Evolutionary conservation across 257 asterid genomes (phyloP).

Genomic region (Mitragyna speciosa): DNA sequence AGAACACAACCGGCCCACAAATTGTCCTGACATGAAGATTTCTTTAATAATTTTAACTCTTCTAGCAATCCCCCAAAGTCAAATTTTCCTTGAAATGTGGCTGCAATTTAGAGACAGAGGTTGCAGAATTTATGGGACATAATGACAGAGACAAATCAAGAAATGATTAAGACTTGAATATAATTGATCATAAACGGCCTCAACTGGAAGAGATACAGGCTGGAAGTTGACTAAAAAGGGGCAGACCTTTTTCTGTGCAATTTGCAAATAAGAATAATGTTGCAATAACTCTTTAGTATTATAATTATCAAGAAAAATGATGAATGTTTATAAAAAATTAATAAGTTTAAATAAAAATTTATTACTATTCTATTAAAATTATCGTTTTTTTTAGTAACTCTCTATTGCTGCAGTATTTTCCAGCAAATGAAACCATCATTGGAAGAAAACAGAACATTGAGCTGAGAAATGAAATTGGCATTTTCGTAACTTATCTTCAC

Average conservation of each 20-base stretch:
- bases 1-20: constrained; percentile 11
- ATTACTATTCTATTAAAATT: too few species aligned
- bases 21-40: not conserved
- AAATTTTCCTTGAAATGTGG: not conserved
- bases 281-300: too few species aligned
- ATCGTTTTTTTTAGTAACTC: too few species aligned
- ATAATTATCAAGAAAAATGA: too few species aligned
- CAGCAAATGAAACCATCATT: not conserved
- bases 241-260: too few species aligned
- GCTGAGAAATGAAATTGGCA: not conserved
- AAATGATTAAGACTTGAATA: not conserved
- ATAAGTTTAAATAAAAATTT: too few species aligned
- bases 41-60: not conserved
- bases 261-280: not conserved
- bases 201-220: not conserved
- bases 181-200: not conserved
- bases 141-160: not conserved
- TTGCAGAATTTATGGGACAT: not conserved
- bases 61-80: not conserved
- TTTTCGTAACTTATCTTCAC: too few species aligned
- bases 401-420: too few species aligned
- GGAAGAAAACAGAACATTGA: not conserved
- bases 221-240: not conserved
- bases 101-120: not conserved
- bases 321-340: too few species aligned